These are phyloP conservation scores for Choanephora cucurbitarum DNA, from an alignment of 371 early-diverging fungal species.

Conservation along the genomic window DNA sequence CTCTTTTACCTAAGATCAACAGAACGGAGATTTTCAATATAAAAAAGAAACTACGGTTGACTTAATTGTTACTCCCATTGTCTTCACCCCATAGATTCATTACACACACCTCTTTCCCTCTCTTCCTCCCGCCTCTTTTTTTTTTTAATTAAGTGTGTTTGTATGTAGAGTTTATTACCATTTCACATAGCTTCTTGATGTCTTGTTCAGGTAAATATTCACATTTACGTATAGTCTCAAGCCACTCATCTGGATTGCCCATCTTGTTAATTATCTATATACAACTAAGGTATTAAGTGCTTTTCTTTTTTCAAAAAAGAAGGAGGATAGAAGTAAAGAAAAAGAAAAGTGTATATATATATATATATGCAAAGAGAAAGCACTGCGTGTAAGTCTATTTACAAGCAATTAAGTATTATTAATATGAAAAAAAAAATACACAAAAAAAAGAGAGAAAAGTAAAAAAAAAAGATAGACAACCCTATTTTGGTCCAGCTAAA, in stretches of 20 bases:
- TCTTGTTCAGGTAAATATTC: slow-evolving; percentile 91
- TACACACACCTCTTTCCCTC: not conserved
- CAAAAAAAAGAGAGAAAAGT: no score
- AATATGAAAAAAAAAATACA: no score
- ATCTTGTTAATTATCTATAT: slow-evolving; percentile 23
- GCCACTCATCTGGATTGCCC: slow-evolving; percentile 69
- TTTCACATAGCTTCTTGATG: slow-evolving; percentile 94
- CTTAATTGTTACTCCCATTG: no score
- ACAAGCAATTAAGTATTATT: no score
- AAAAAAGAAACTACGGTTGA: slow-evolving; percentile 7
- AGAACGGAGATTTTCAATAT: not conserved
- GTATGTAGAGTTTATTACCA: slow-evolving; percentile 42
- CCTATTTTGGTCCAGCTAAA: no score
- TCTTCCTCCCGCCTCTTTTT: not conserved
- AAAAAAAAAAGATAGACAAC: no score
- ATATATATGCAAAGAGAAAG: no score
- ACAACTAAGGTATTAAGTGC: not conserved
- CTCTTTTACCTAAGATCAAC: slow-evolving; percentile 79
- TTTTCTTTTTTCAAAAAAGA: no score
- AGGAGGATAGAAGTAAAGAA: no score
- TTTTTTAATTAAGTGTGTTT: not conserved
- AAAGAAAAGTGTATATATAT: no score
- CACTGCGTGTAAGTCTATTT: no score
- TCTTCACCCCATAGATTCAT: no score
- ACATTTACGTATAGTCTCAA: slow-evolving; percentile 70